Percentiles rank a stretch among this genome's conserved stretches.
These are phyloP conservation scores for Oryza nivara DNA, from an alignment of 176 grass and related monocot species.

Conservation along the genomic window DNA sequence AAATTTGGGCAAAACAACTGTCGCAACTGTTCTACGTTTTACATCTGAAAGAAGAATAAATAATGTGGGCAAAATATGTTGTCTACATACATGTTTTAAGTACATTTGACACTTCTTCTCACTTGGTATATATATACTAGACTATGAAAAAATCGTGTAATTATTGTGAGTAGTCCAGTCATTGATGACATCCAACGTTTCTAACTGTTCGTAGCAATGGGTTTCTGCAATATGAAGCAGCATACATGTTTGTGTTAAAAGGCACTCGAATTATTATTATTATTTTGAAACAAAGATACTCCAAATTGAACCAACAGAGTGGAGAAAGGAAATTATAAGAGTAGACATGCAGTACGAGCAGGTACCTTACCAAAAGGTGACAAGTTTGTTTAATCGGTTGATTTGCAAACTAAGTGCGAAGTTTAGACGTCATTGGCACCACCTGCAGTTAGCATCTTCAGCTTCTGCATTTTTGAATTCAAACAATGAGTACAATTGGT, in stretches of 20 bases:
- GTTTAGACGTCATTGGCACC: conserved; percentile 38
- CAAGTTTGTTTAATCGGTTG: not conserved
- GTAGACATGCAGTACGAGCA: not conserved
- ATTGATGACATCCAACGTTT: not conserved
- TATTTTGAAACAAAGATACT: too few relatives aligned
- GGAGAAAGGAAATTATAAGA: not conserved
- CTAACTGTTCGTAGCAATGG: not conserved
- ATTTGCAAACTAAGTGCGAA: conserved; percentile 40
- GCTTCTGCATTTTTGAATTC: conserved; percentile 61
- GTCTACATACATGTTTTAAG: conserved; percentile 16
- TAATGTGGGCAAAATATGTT: not conserved
- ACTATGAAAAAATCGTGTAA: not conserved
- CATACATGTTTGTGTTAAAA: not conserved
- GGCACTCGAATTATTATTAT: not conserved
- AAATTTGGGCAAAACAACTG: not conserved
- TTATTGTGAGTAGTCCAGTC: conserved; percentile 1
- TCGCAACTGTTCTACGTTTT: not conserved
- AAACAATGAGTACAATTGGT: conserved; percentile 3
- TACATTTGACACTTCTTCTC: conserved; percentile 3
- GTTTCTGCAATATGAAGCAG: not conserved
- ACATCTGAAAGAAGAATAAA: not conserved
- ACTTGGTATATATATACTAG: not conserved
- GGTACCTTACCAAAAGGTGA: conserved; percentile 13
- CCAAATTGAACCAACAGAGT: not conserved
- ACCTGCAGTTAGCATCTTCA: conserved; percentile 70